Evolutionary conservation across 768 basidiomycete genomes (phyloP).

Genomic region (Phaffia australis): DNA sequence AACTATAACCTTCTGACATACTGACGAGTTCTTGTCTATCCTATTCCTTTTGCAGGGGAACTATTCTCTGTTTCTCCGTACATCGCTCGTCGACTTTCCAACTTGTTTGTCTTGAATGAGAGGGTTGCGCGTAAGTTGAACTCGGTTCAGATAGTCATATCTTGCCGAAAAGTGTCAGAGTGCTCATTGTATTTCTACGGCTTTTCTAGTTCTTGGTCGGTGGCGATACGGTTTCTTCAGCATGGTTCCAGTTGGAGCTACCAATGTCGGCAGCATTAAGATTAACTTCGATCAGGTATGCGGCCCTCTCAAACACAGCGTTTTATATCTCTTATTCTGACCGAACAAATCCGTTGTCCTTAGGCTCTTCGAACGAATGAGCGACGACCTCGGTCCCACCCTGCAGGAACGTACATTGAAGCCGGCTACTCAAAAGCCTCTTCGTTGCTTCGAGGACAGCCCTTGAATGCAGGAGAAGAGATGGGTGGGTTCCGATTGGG

Average conservation of each 20-base stretch:
- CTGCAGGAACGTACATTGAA: conserved; percentile 79
- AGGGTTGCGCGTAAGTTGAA: conserved; percentile 55
- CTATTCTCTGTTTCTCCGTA: conserved; percentile 93
- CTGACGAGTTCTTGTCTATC: not conserved
- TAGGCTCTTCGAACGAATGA: conserved; percentile 83
- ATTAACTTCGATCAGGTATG: conserved; percentile 82
- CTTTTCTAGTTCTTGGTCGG: conserved; percentile 55
- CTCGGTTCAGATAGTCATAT: not conserved
- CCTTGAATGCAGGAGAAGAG: conserved; percentile 75
- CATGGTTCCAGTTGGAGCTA: conserved; percentile 97
- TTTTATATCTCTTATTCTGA: not conserved
- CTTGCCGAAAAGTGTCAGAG: not conserved
- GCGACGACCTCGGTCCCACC: conserved; percentile 44
- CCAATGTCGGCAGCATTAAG: conserved; percentile 92
- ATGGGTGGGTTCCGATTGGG: conserved; percentile 96
- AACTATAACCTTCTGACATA: not conserved
- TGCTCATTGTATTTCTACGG: not conserved
- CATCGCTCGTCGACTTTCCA: conserved; percentile 80
- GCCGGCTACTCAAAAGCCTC: conserved; percentile 83
- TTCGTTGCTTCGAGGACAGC: conserved; percentile 72
- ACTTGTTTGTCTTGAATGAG: conserved; percentile 96
- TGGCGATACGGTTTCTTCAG: conserved; percentile 95
- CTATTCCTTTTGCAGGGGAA: conserved; percentile 50
- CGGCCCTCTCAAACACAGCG: not conserved
- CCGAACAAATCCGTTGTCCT: too few relatives aligned